Evolutionary conservation across 495 filamentous ascomycete species (phyloP), one percentile per base, ranked within the genome.

Genomic region (Penicillium maclennaniae): DNA sequence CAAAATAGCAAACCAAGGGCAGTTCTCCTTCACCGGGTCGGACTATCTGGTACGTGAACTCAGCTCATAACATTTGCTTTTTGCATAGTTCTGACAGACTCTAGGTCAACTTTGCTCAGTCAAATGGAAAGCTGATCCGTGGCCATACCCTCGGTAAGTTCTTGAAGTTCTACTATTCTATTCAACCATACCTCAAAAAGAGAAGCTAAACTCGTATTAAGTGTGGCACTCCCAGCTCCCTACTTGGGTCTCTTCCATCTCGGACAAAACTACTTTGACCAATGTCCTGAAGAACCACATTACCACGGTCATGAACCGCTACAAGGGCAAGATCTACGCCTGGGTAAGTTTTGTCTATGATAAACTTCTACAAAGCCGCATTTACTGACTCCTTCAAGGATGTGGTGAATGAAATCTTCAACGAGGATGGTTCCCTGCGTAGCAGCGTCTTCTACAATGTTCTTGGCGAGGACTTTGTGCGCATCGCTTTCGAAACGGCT

Each of bases 321-420:
- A 70, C 60, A 77, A 74, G 61, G 76, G 75, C 55, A 70, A 77
- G 56, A 68, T 76, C 58, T 73, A 74, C 55, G 71, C 66, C 40
- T 82, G 79, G 79, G 71, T 75, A 58, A 19, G 63, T 56, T 12
- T 5, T 23, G 7, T 45, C 46, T 20, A 20, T 17, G 20, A 7
- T 3, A 14, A 1, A 49, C 7, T 23, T n/a, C 14, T 31, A 16
- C 14, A 6, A 45, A 23, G 16, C 20, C 10, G 48, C 16, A 37
- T 16, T 39, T 25, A 47, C 58, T 26, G 51, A 19, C 5, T 12
- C n/a, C 43, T 57, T 34, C 71, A 51, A 74, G 81, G 85, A 88
- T 60, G 86, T 89, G 0, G 75, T 87, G 16, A 88, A 88, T 68
- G 85, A 89, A 64, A 81, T 81, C 28, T 79, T 88, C 55, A 79